Base-by-base conservation (phyloP, 1,139 yeast genomes). In the Yamadazyma diddensiae region DNA sequence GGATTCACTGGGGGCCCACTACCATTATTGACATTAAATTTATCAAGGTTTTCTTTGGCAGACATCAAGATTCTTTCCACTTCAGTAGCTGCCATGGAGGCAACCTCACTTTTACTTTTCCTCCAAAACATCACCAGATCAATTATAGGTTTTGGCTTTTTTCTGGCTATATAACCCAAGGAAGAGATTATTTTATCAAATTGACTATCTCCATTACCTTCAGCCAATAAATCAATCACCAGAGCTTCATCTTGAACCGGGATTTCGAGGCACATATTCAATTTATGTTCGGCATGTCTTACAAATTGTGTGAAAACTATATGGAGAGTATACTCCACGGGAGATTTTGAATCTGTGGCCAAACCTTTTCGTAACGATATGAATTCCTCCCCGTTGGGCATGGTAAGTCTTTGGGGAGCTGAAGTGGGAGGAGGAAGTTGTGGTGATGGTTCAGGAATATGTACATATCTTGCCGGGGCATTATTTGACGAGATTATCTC, bases 121-220 rank as follows among this genome's bases (percentile, higher is more conserved):
- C 98, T 72, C 99, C 99, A 92, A 52, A 85, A 90, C 97, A 94
- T 90, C 38, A 92, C 96, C 15, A 95, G 86, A 55, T 94, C 98
- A 28, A 94, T 90, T 3, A 94, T 97, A 0, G 97, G 95, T 50
- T 88, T 90, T 1, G 97, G 97, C 46, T 88, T 86, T 22, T 82
- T 71, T 37, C 88, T 71, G 1, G 98, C 95, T 24, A 92, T 85
- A 53, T 85, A 87, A 2, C 98, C 98, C 39, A 92, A 65, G 0
- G 96, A 82, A 8, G 79, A 78, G 17, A 94, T 78, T 35, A 88
- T 83, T 47, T 83, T 79, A 57, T 92, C 98, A 53, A 92, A 90
- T 18, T 75, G 77, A 0, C 83, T 80, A 52, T 92, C 98, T 0
- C 77, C 80, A 23, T 34, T 45, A 0, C 97, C 97, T 47, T 83